Base-by-base conservation (phyloP, 768 basidiomycete species). In the Boletales sp. region DNA sequence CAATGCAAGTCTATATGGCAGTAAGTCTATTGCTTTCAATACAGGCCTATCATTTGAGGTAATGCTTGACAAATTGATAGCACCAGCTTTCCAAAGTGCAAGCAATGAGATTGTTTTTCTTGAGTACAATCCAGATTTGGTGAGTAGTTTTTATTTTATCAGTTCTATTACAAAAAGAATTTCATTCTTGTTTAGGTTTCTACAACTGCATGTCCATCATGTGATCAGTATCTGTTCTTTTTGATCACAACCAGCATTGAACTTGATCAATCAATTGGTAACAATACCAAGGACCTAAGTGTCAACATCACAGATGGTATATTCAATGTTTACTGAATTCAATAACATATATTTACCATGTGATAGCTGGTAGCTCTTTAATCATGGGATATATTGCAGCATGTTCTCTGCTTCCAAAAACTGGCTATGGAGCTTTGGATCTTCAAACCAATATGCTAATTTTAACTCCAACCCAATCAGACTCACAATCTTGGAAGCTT, bases 171-270 rank as follows among this genome's bases (percentile, higher is more conserved):
- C 7, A 35, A 1, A 35, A 15, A 35, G 3, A 14, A 35, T 15
- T 35, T 2, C 15, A 35, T 35, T 14, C 13, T 14, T 35, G 34
- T 28, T 15, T 35, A 35, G 34, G 13, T 14, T 14, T 35, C 34
- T 14, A 35, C 11, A 14, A 14, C 34, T 15, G 5, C 12, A 35
- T 35, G 34, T 35, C 34, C 12, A 34, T 15, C 11, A 34, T 34
- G 13, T 34, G 13, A 15, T 4, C 41, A 17, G 25, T 49, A 46
- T 9, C 21, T 58, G 0, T 53, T 49, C 3, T 59, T 60, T 25
- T 30, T 57, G 2, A 40, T 50, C 1, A 57, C 59, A 33, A 51
- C 59, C 8, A 25, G 14, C 33, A 3, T 57, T 25, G 32, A 54
- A 11, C 10, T 50, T 9, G 40, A 60, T 21, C 15, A 3, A 14